Evolutionary conservation across 129 eudicot species (phyloP).

Genomic region (Saussurea involucrata): DNA sequence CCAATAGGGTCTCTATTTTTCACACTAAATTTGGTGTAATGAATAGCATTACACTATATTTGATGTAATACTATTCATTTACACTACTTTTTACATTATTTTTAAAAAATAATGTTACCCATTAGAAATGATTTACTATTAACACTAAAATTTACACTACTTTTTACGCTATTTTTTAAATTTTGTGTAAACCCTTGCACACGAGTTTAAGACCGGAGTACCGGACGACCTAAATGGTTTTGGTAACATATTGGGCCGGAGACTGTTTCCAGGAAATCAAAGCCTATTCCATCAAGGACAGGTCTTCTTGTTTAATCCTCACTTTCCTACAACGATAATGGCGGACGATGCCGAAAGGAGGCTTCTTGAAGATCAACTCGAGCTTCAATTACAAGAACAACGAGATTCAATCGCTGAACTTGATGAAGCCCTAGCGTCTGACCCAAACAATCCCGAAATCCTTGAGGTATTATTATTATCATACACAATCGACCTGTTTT

Average conservation of each 20-base stretch:
- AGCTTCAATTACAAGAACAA: constrained; percentile 83
- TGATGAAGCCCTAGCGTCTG: constrained; percentile 62
- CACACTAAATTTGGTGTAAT: too few relatives aligned
- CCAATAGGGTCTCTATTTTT: too few relatives aligned
- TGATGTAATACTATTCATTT: too few relatives aligned
- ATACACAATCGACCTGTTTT: constrained; percentile 7
- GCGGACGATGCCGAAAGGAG: constrained; percentile 75
- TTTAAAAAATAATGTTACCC: too few relatives aligned
- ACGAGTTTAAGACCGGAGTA: too few relatives aligned
- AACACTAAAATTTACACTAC: too few relatives aligned
- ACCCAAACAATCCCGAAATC: constrained; percentile 73
- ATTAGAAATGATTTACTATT: too few relatives aligned
- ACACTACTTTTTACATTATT: too few relatives aligned
- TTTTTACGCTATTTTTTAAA: too few relatives aligned
- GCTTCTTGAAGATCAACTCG: constrained; percentile 70
- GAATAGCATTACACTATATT: too few relatives aligned
- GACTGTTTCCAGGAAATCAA: background rate
- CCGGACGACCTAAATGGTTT: constrained; percentile 17
- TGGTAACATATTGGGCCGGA: background rate
- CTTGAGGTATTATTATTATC: constrained; percentile 45
- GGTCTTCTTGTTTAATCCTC: background rate
- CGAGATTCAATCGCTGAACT: constrained; percentile 61
- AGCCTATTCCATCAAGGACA: background rate
- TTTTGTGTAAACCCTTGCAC: too few relatives aligned
- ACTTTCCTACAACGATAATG: constrained; percentile 32